These are phyloP conservation scores for Grammothele lineata DNA, from an alignment of 768 basidiomycete genomes.

Conservation along the genomic window DNA sequence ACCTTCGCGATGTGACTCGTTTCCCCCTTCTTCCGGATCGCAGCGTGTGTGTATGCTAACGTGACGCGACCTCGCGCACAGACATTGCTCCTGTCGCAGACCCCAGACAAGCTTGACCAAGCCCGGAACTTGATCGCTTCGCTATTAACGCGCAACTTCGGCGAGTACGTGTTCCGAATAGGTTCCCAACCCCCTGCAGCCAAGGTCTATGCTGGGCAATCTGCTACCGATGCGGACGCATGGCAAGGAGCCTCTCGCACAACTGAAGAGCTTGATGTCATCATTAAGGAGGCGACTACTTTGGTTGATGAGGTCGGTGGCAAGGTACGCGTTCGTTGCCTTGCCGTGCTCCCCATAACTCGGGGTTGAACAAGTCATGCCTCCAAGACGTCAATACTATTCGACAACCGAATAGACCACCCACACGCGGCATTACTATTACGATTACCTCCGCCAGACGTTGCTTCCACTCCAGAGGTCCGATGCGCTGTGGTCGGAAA, in stretches of 20 bases:
- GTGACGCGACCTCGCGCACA: conserved; percentile 18
- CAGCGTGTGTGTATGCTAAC: neutral
- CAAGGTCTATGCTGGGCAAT: conserved; percentile 51
- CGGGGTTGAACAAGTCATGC: neutral
- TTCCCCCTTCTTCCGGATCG: neutral
- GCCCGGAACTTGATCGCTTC: conserved; percentile 65
- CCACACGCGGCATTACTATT: conserved; percentile 60
- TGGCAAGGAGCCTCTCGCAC: conserved; percentile 54
- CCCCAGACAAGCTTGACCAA: conserved; percentile 39
- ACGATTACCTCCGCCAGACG: conserved; percentile 70
- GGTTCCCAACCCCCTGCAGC: conserved; percentile 61
- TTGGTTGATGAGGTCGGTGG: conserved; percentile 76
- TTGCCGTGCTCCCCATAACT: neutral
- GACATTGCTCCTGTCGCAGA: conserved; percentile 42
- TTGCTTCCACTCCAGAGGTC: conserved; percentile 83
- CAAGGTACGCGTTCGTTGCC: conserved; percentile 43
- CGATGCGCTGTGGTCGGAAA: conserved; percentile 96
- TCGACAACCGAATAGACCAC: conserved; percentile 41
- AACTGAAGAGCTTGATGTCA: conserved; percentile 44
- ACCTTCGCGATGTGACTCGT: neutral
- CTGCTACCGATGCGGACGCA: conserved; percentile 39
- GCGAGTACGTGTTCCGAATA: conserved; percentile 74
- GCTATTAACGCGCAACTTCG: conserved; percentile 61
- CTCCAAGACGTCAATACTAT: conserved; percentile 53
- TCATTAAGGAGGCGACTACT: conserved; percentile 41